Conservation (phyloP, 2,329 filamentous ascomycete genomes). For the Zymoseptoria crescenta region DNA sequence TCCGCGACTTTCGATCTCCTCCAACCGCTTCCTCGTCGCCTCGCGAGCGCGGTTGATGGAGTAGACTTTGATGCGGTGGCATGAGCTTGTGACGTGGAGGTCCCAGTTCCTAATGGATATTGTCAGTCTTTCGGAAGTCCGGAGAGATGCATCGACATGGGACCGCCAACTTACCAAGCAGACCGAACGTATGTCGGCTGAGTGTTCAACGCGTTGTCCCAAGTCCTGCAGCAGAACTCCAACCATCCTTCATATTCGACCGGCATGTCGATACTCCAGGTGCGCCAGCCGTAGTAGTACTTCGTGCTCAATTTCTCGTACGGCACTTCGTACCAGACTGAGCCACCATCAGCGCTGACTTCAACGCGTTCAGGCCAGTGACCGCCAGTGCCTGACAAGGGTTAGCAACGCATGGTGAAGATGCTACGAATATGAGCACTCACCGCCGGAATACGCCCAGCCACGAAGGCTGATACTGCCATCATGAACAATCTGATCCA, state of each 20-base stretch:
- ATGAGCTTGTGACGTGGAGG: slow-evolving; percentile 56
- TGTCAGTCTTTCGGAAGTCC: slow-evolving; percentile 1
- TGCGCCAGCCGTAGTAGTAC: slow-evolving; percentile 56
- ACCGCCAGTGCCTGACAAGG: slow-evolving; percentile 23
- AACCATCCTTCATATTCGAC: slow-evolving; percentile 45
- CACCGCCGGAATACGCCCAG: slow-evolving; percentile 36
- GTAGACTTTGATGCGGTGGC: slow-evolving; percentile 54
- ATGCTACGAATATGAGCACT: background rate
- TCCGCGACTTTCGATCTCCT: slow-evolving; percentile 44
- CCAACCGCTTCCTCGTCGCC: slow-evolving; percentile 43
- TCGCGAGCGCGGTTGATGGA: slow-evolving; percentile 51
- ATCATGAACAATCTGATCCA: slow-evolving; percentile 54
- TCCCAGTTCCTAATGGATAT: slow-evolving; percentile 50
- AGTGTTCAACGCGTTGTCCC: slow-evolving; percentile 42
- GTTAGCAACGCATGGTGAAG: background rate
- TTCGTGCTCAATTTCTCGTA: slow-evolving; percentile 54
- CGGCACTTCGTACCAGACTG: slow-evolving; percentile 57
- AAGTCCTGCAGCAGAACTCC: slow-evolving; percentile 37
- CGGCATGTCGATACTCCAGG: slow-evolving; percentile 56
- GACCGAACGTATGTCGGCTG: slow-evolving; percentile 38
- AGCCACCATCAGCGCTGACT: slow-evolving; percentile 55
- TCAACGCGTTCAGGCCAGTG: slow-evolving; percentile 53
- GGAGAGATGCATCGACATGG: background rate
- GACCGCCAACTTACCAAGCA: slow-evolving; percentile 31
- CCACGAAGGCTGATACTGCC: slow-evolving; percentile 49